Percentiles rank a stretch among this genome's conserved stretches.
Conservation (phyloP, 179 eudicot genomes). For the Patellifolia procumbens region DNA sequence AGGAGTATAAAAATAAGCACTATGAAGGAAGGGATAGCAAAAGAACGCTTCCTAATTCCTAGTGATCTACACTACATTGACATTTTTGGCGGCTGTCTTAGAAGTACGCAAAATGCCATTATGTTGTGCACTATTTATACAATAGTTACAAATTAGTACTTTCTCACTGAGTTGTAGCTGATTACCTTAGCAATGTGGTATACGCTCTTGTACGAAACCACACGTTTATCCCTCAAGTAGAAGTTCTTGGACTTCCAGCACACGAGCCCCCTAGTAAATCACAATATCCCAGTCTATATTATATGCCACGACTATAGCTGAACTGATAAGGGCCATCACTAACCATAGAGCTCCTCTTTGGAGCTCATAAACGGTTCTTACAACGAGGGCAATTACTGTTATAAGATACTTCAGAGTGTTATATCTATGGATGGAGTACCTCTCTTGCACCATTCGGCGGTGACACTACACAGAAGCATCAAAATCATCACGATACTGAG, state of each 20-base stretch:
- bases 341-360: conserved; percentile 44
- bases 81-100: too few species aligned
- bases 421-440: conserved; percentile 43
- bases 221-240: conserved; percentile 50
- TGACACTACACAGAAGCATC: conserved; percentile 48
- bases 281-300: conserved; percentile 72
- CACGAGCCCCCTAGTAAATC: conserved; percentile 67
- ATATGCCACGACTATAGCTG: conserved; percentile 47
- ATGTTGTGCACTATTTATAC: too few species aligned
- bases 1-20: too few species aligned
- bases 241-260: conserved; percentile 50
- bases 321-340: conserved; percentile 50
- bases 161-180: conserved; percentile 2
- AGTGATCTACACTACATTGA: too few species aligned
- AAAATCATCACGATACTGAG: background rate
- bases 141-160: too few species aligned
- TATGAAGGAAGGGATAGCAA: too few species aligned
- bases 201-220: conserved; percentile 50
- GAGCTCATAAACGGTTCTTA: conserved; percentile 53
- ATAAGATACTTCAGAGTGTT: conserved; percentile 65
- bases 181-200: conserved; percentile 63
- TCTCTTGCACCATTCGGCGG: conserved; percentile 61
- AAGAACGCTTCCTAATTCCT: too few species aligned
- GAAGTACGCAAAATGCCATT: too few species aligned
- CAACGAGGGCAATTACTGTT: conserved; percentile 60